A percentile compares a stretch with the other conserved stretches of the same genome.
Conservation (phyloP, 768 basidiomycete species). For the Cyclocybe cylindracea region DNA sequence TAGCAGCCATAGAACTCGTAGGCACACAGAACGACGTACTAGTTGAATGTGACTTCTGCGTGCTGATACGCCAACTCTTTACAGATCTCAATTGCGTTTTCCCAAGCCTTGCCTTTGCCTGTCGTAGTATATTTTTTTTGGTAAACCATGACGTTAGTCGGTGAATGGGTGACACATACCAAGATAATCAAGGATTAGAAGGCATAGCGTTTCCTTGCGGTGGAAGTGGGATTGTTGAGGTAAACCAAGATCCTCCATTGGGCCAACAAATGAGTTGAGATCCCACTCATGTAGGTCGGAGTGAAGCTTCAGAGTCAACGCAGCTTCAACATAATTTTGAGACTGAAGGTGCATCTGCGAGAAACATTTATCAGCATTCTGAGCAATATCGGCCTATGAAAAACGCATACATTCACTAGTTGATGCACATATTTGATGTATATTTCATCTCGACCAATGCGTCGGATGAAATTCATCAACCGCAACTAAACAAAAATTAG, state of each 20-base stretch:
- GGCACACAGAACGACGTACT: conserved; percentile 48
- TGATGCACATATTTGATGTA: conserved; percentile 97
- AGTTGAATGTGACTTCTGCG: conserved; percentile 87
- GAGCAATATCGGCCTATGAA: background rate
- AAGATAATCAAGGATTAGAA: conserved; percentile 92
- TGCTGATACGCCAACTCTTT: conserved; percentile 91
- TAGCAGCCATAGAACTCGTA: conserved; percentile 6
- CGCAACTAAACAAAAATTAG: conserved; percentile 54
- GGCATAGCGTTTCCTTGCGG: conserved; percentile 88
- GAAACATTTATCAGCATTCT: conserved; percentile 15
- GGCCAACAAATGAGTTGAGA: conserved; percentile 73
- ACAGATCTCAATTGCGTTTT: conserved; percentile 90
- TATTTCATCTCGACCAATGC: conserved; percentile 90
- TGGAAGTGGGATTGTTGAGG: conserved; percentile 94
- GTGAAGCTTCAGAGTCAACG: conserved; percentile 89
- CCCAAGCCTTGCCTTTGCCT: conserved; percentile 99
- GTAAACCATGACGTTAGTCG: background rate
- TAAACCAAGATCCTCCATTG: conserved; percentile 87
- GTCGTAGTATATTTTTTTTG: background rate
- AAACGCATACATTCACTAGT: conserved; percentile 74
- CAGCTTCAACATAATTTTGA: conserved; percentile 92
- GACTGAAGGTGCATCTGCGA: conserved; percentile 82
- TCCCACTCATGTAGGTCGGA: conserved; percentile 95
- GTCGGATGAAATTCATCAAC: conserved; percentile 91
- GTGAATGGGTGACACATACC: conserved; percentile 44